Evolutionary conservation across 441 rosid species (phyloP).

Genomic region (Gossypium laxum): DNA sequence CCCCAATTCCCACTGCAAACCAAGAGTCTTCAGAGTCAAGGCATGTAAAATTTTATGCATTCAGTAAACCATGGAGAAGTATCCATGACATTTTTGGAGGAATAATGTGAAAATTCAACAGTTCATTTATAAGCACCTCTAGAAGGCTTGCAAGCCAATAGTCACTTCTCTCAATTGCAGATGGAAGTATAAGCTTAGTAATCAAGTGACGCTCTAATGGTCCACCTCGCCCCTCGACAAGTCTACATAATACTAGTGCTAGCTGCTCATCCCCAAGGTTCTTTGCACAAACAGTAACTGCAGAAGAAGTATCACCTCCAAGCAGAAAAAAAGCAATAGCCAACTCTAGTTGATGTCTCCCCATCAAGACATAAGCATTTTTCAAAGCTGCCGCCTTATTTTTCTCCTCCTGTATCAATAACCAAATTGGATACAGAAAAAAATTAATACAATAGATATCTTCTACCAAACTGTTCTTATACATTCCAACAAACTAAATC

Average conservation of each 20-base stretch:
- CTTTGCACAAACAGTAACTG: constrained; percentile 74
- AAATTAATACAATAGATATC: background rate
- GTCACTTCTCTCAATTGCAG: constrained; percentile 62
- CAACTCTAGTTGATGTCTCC: constrained; percentile 84
- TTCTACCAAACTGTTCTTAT: background rate
- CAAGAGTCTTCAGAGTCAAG: constrained; percentile 19
- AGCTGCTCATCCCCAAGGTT: constrained; percentile 92
- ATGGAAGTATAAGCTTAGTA: constrained; percentile 62
- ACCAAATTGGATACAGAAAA: constrained; percentile 14
- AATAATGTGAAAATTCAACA: constrained; percentile 16
- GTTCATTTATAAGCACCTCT: constrained; percentile 45
- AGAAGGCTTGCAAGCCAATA: constrained; percentile 80
- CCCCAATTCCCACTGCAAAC: constrained; percentile 85
- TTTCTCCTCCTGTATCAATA: constrained; percentile 65
- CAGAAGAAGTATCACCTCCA: constrained; percentile 89
- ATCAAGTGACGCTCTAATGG: constrained; percentile 57
- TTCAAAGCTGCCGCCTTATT: constrained; percentile 89
- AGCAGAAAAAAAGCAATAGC: constrained; percentile 89
- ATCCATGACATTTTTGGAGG: constrained; percentile 9
- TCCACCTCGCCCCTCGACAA: constrained; percentile 74
- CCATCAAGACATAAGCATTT: constrained; percentile 94
- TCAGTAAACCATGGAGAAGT: background rate
- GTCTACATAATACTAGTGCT: constrained; percentile 80
- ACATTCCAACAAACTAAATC: constrained; percentile 11
- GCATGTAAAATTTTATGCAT: background rate